Conservation (phyloP, 192 early-diverging fungal species). For the Tieghemiomyces parasiticus region DNA sequence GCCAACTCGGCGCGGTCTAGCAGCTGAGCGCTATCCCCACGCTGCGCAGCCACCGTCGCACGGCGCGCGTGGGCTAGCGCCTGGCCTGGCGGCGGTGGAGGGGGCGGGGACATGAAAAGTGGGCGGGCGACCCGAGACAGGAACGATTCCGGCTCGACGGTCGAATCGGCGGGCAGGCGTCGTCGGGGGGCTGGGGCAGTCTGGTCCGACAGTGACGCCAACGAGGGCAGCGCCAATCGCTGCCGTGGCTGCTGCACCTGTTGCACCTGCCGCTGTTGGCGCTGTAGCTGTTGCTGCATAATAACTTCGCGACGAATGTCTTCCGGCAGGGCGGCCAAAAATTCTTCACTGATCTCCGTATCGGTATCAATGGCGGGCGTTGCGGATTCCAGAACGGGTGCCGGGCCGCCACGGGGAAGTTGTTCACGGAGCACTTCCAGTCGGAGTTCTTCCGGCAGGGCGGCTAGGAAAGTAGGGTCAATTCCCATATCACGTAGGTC, state of each 20-base stretch:
- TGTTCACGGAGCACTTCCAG: conserved; percentile 72
- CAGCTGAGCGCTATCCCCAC: conserved; percentile 59
- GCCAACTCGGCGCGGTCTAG: conserved; percentile 68
- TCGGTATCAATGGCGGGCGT: conserved; percentile 17
- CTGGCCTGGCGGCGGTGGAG: neutral
- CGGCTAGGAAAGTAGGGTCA: conserved; percentile 83
- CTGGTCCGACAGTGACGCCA: conserved; percentile 5
- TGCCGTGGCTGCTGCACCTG: conserved; percentile 41
- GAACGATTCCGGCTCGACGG: neutral
- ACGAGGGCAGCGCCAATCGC: conserved; percentile 14
- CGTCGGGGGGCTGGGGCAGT: neutral
- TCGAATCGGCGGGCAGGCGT: neutral
- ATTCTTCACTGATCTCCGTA: conserved; percentile 54
- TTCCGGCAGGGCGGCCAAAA: conserved; percentile 78
- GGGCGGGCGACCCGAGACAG: too few relatives aligned
- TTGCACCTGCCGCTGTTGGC: conserved; percentile 44
- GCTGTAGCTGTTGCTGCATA: conserved; percentile 50
- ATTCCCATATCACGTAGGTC: conserved; percentile 93
- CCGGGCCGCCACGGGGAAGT: conserved; percentile 10
- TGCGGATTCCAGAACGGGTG: neutral
- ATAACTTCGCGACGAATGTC: conserved; percentile 85
- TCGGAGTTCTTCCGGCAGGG: conserved; percentile 86
- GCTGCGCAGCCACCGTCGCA: conserved; percentile 23
- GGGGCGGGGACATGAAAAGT: too few relatives aligned
- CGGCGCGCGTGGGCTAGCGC: conserved; percentile 12